Conservation (phyloP, 2,329 filamentous ascomycete species). For the Fusarium metavorans region DNA sequence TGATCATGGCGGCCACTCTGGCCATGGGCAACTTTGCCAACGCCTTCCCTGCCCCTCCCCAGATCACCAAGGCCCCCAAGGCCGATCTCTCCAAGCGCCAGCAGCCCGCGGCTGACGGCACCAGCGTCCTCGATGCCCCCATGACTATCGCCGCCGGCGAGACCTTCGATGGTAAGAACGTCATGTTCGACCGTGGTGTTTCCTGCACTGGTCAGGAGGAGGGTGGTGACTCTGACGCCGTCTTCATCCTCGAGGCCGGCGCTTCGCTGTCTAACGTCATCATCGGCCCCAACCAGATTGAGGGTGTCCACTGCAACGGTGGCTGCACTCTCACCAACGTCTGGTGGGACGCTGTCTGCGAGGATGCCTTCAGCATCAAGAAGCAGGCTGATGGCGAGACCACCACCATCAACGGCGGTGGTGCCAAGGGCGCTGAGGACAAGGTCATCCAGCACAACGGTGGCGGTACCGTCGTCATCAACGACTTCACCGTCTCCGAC, state of each 20-base stretch:
- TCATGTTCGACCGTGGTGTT: constrained; percentile 45
- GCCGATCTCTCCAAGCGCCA: constrained; percentile 33
- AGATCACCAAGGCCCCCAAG: constrained; percentile 35
- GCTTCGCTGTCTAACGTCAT: constrained; percentile 61
- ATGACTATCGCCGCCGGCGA: constrained; percentile 44
- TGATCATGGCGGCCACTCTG: constrained; percentile 42
- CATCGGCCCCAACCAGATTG: constrained; percentile 57
- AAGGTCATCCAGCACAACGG: constrained; percentile 44
- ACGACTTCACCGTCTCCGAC: constrained; percentile 39
- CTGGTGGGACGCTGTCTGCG: constrained; percentile 62
- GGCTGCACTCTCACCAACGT: constrained; percentile 58
- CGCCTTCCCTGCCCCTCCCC: constrained; percentile 36
- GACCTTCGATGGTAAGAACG: constrained; percentile 46
- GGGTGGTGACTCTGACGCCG: constrained; percentile 53
- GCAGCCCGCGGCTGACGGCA: constrained; percentile 30
- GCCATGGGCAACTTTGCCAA: constrained; percentile 37
- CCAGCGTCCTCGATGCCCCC: constrained; percentile 40
- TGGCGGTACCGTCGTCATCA: constrained; percentile 38
- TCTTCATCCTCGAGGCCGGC: constrained; percentile 56
- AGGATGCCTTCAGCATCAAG: constrained; percentile 55
- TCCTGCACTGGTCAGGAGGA: constrained; percentile 43
- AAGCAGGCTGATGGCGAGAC: constrained; percentile 38
- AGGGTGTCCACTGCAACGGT: constrained; percentile 61
- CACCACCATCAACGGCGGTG: constrained; percentile 59
- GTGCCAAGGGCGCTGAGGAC: constrained; percentile 56